Evolutionary conservation across 768 basidiomycete genomes (phyloP).

Genomic region (Mycena olivaceomarginata): DNA sequence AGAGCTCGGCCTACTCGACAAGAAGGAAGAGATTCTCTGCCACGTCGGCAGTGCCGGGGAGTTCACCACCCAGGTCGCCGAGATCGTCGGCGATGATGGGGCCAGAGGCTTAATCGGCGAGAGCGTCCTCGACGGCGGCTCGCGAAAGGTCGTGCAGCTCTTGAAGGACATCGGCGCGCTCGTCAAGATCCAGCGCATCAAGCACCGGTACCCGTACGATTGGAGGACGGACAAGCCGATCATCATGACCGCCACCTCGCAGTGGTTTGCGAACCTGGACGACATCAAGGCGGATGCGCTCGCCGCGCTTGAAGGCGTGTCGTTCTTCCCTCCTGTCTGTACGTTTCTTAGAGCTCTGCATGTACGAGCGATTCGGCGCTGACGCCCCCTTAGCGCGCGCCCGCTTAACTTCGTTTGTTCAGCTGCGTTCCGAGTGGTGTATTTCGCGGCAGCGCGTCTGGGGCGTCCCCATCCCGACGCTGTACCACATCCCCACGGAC

Average conservation of each 20-base stretch:
- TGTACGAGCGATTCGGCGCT: neutral
- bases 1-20: constrained; percentile 69
- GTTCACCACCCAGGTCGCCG: constrained; percentile 76
- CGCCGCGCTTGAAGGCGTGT: constrained; percentile 78
- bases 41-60: constrained; percentile 89
- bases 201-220: constrained; percentile 96
- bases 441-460: constrained; percentile 98
- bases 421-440: constrained; percentile 97
- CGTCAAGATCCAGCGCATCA: constrained; percentile 80
- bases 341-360: constrained; percentile 38
- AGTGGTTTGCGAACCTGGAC: constrained; percentile 98
- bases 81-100: constrained; percentile 73
- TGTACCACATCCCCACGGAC: constrained; percentile 80
- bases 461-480: constrained; percentile 97
- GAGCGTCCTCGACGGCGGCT: constrained; percentile 85
- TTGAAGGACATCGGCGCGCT: constrained; percentile 75
- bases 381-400: constrained; percentile 76
- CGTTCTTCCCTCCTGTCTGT: constrained; percentile 89
- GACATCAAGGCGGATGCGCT: constrained; percentile 88
- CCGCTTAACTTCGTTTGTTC: constrained; percentile 91
- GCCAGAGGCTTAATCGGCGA: constrained; percentile 73
- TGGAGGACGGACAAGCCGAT: constrained; percentile 97
- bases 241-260: constrained; percentile 95
- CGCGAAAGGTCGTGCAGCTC: constrained; percentile 77
- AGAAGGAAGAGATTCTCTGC: constrained; percentile 74